Conservation (phyloP, 495 filamentous ascomycete species). For the Mytilinidion resinicola region DNA sequence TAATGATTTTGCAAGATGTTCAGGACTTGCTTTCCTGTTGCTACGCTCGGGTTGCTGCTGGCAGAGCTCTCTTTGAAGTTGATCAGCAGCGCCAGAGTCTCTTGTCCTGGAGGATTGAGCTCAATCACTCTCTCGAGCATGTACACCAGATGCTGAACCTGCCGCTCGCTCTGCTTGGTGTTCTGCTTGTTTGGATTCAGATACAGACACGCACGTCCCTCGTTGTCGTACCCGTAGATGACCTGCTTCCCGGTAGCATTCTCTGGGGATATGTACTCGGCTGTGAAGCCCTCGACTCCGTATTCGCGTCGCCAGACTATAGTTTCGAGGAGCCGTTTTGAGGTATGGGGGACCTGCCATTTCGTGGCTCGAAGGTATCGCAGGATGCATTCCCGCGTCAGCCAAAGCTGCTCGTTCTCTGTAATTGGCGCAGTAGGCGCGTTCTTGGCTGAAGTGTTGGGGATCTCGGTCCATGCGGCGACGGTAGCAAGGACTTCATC, state of each 20-base stretch:
- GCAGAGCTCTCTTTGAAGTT: slow-evolving; percentile 77
- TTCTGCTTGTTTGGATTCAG: slow-evolving; percentile 86
- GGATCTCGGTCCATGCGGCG: slow-evolving; percentile 64
- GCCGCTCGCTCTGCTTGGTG: slow-evolving; percentile 78
- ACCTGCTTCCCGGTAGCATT: slow-evolving; percentile 96
- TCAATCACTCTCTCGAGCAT: slow-evolving; percentile 91
- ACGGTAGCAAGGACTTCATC: slow-evolving; percentile 60
- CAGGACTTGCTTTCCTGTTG: slow-evolving; percentile 70
- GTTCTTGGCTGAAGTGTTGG: slow-evolving; percentile 50
- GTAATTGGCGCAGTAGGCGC: slow-evolving; percentile 60
- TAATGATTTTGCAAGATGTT: slow-evolving; percentile 91
- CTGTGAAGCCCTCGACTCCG: slow-evolving; percentile 60
- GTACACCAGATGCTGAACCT: slow-evolving; percentile 89
- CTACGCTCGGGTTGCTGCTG: slow-evolving; percentile 69
- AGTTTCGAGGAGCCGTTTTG: slow-evolving; percentile 69
- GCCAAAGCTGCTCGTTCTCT: slow-evolving; percentile 78
- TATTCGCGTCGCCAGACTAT: slow-evolving; percentile 88
- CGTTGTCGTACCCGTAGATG: slow-evolving; percentile 77
- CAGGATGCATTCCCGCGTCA: slow-evolving; percentile 85
- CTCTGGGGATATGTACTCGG: slow-evolving; percentile 80
- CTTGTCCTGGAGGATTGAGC: slow-evolving; percentile 76
- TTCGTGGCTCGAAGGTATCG: slow-evolving; percentile 91
- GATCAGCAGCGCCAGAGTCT: slow-evolving; percentile 76
- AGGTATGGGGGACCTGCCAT: slow-evolving; percentile 72
- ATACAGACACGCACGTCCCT: slow-evolving; percentile 79